These are phyloP conservation scores for Endothia cerciana DNA, from an alignment of 2,329 filamentous ascomycete genomes.

Conservation along the genomic window DNA sequence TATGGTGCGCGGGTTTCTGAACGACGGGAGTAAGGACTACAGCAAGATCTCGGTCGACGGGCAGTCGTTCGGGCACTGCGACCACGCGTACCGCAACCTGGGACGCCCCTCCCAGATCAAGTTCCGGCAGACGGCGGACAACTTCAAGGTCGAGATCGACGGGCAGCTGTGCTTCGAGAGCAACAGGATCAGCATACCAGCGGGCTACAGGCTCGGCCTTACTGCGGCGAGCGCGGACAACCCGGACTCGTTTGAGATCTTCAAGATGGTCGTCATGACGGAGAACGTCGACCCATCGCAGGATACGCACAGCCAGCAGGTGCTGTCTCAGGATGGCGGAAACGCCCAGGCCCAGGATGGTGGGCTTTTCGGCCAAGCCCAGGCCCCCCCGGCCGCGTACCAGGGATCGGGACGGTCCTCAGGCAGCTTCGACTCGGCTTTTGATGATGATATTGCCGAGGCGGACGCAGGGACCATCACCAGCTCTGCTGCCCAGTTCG, in stretches of 20 bases:
- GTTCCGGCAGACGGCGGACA: conserved; percentile 65
- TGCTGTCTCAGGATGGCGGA: conserved; percentile 36
- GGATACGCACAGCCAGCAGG: conserved; percentile 31
- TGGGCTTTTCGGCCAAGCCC: conserved; percentile 33
- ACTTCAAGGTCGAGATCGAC: conserved; percentile 81
- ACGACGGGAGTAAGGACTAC: conserved; percentile 85
- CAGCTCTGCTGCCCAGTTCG: conserved; percentile 68
- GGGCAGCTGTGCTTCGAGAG: conserved; percentile 82
- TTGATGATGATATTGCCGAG: conserved; percentile 52
- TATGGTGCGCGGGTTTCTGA: conserved; percentile 88
- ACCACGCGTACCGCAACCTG: conserved; percentile 87
- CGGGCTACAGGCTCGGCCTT: conserved; percentile 83
- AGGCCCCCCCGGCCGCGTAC: conserved; percentile 36
- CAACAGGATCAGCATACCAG: conserved; percentile 75
- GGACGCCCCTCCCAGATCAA: conserved; percentile 82
- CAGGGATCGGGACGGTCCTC: conserved; percentile 32
- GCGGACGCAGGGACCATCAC: conserved; percentile 51
- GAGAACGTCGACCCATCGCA: conserved; percentile 44
- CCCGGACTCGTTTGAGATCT: conserved; percentile 92
- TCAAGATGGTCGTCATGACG: conserved; percentile 78
- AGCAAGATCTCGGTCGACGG: conserved; percentile 78
- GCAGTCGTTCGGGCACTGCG: conserved; percentile 91
- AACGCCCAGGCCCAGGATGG: conserved; percentile 37
- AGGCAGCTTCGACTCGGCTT: conserved; percentile 37
- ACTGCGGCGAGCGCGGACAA: conserved; percentile 87